Base-by-base conservation (phyloP, 2,329 filamentous ascomycete genomes). In the Fusarium sp. region DNA sequence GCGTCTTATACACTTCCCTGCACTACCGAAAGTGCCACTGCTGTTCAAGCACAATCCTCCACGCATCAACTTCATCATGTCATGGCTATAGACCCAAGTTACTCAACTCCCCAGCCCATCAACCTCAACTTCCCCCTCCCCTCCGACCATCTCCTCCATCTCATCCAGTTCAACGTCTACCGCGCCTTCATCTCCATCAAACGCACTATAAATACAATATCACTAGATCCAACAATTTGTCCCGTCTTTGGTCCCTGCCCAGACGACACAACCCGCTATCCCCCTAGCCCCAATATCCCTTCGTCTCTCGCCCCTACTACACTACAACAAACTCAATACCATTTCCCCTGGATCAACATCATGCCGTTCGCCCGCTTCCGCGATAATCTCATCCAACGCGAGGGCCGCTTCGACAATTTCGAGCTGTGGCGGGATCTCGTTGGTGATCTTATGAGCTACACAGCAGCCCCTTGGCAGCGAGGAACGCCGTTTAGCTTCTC, bases 281-380 rank as follows among this genome's bases (percentile, higher is more conserved):
- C 60, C 5, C 53, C 19, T 3, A 49, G 25, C 1, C 35, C 35
- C 5, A 60, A 49, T 3, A 63, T 47, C 1, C 60, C 60, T 9
- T 3, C 15, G 1, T 61, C 56, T 2, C 30, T 61, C 1, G 11
- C 43, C 13, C 54, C 61, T 9, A 64, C 54, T 0, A 2, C 23
- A 13, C 61, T 64, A 0, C 56, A 64, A 3, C 30, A 21, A 8
- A 32, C 54, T 25, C 61, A 21, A 0, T 50, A 60, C 9, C 43
- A 64, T n/a, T 61, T 61, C 23, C 61, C 61, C 8, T 64, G 43
- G 56, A 61, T 64, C 28, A 64, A 64, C 6, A 49, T 50, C 0
- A 50, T 64, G 6, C 61, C 61, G 0, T 61, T 64, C 1, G 9
- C 35, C 3, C 30, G 30, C 3, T 3, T 61, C 0, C 56, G 56